Conservation (phyloP, 169 alveolate genomes). For the Plasmodium ovale region DNA sequence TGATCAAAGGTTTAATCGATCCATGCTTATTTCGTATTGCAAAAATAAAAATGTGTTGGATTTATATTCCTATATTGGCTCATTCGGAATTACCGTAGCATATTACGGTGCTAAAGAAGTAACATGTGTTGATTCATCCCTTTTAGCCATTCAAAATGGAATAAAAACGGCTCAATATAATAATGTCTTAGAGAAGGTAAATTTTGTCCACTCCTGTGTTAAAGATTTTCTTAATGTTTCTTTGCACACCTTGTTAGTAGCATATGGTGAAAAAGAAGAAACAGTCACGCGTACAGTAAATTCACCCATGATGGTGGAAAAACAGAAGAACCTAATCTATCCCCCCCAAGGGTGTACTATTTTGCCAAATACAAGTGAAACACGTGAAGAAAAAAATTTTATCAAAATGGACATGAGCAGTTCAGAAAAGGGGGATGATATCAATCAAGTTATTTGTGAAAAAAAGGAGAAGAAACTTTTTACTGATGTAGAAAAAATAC, state of each 20-base stretch:
- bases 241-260: conserved; percentile 3
- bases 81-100: conserved; percentile 79
- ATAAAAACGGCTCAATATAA: conserved; percentile 69
- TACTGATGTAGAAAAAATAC: conserved; percentile 52
- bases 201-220: conserved; percentile 66
- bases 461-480: conserved; percentile 2
- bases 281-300: background rate
- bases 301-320: background rate
- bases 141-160: conserved; percentile 66
- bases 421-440: background rate
- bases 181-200: conserved; percentile 48
- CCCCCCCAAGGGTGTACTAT: no score
- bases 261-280: background rate
- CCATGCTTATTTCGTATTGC: conserved; percentile 74
- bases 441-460: background rate
- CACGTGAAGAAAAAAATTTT: background rate
- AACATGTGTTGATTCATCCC: conserved; percentile 79
- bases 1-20: conserved; percentile 75
- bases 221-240: conserved; percentile 45
- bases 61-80: conserved; percentile 77
- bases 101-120: conserved; percentile 79
- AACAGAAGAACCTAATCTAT: background rate
- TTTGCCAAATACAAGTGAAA: no score
- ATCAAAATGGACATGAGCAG: background rate
- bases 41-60: conserved; percentile 75